These are phyloP conservation scores for Yamadazyma sp. DNA, from an alignment of 1,139 yeast genomes.

Conservation along the genomic window DNA sequence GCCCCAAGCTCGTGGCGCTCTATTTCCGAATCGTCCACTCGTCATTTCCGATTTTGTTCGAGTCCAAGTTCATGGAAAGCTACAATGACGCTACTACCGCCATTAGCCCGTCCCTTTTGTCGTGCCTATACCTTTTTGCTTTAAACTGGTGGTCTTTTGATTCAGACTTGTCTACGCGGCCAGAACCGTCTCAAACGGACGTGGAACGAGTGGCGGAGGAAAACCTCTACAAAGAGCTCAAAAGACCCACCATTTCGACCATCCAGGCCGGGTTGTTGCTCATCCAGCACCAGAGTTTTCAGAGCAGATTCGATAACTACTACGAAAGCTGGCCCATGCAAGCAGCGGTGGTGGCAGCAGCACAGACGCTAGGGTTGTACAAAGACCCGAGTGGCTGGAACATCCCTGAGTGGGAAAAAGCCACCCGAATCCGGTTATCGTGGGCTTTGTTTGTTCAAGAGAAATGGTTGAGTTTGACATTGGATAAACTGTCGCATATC, in stretches of 20 bases:
- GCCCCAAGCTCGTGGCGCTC: conserved; percentile 12
- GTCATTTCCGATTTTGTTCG: conserved; percentile 14
- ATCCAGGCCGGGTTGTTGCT: conserved; percentile 17
- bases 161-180: conserved; percentile 10
- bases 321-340: conserved; percentile 15
- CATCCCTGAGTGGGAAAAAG: conserved; percentile 12
- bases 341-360: conserved; percentile 13
- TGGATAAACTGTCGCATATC: conserved; percentile 14
- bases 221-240: conserved; percentile 11
- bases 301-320: conserved; percentile 12
- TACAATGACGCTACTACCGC: conserved; percentile 6
- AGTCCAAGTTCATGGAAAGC: conserved; percentile 10
- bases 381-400: conserved; percentile 12
- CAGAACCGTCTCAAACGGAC: conserved; percentile 13
- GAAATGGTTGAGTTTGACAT: conserved; percentile 16
- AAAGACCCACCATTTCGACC: conserved; percentile 12
- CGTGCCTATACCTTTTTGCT: conserved; percentile 16
- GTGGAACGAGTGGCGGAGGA: conserved; percentile 14
- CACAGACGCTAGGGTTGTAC: conserved; percentile 14
- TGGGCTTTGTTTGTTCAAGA: conserved; percentile 17
- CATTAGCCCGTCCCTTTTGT: conserved; percentile 13
- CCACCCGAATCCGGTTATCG: conserved; percentile 12
- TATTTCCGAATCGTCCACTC: conserved; percentile 16
- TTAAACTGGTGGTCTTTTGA: conserved; percentile 18
- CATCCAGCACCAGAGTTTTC: conserved; percentile 16